A percentile compares a stretch with the other conserved stretches of the same genome.
Conservation (phyloP, 805 yeast genomes). For the Starmerella bombi region DNA sequence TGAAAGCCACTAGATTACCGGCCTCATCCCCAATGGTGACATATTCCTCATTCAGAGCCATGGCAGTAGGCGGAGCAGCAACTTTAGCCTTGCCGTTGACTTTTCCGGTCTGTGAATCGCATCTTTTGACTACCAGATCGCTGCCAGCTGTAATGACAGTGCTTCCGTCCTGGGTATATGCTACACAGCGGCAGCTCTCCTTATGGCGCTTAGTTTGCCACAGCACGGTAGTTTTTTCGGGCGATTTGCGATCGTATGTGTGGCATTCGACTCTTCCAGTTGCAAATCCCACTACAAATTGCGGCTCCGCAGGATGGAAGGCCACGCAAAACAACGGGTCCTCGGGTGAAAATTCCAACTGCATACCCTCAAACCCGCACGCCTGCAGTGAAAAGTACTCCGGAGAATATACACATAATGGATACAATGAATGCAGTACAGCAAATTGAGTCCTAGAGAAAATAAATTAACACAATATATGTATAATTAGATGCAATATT, state of each 20-base stretch:
- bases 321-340: slow-evolving; percentile 52
- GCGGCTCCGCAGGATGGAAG: slow-evolving; percentile 61
- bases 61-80: slow-evolving; percentile 20
- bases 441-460: too few relatives aligned
- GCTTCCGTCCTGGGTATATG: slow-evolving; percentile 39
- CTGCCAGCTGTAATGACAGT: slow-evolving; percentile 66
- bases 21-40: slow-evolving; percentile 44
- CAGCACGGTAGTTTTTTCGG: slow-evolving; percentile 19
- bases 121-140: slow-evolving; percentile 67
- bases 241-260: slow-evolving; percentile 37
- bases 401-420: background rate
- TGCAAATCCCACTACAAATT: slow-evolving; percentile 61
- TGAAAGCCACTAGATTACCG: slow-evolving; percentile 54
- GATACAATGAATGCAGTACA: too few relatives aligned
- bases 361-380: too few relatives aligned
- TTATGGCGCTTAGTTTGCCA: slow-evolving; percentile 92
- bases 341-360: slow-evolving; percentile 22
- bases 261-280: slow-evolving; percentile 62
- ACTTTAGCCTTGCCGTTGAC: slow-evolving; percentile 44
- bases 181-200: slow-evolving; percentile 65
- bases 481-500: too few relatives aligned
- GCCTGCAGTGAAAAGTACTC: background rate
- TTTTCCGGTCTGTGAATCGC: slow-evolving; percentile 57
- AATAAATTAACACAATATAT: too few relatives aligned
- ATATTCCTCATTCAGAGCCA: slow-evolving; percentile 26